Conservation (phyloP, 331 rosid species). For the Quercus phellos region DNA sequence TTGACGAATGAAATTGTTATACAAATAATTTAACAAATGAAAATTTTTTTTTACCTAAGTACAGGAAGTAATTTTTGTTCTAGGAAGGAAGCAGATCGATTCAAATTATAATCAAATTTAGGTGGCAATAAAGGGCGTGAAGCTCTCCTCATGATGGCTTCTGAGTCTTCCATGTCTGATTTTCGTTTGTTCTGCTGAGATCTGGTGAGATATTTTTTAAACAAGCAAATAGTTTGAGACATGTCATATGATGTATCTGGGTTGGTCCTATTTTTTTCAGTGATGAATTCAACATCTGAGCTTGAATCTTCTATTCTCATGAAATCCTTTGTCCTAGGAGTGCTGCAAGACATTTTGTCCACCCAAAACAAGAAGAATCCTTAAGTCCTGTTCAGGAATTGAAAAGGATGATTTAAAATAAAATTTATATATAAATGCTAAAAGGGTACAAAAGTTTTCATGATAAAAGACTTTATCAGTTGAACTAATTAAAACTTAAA, state of each 20-base stretch:
- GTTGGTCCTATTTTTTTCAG: neutral
- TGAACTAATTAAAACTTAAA: too few relatives aligned
- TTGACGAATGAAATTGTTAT: too few relatives aligned
- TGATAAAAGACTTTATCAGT: too few relatives aligned
- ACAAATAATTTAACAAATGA: too few relatives aligned
- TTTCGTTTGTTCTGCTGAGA: neutral
- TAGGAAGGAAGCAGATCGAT: constrained; percentile 3
- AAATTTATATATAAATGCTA: too few relatives aligned
- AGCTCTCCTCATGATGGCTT: neutral
- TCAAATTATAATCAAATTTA: neutral
- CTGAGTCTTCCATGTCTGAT: constrained; percentile 8
- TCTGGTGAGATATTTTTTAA: constrained; percentile 27
- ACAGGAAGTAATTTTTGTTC: constrained; percentile 14
- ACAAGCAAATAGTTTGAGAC: constrained; percentile 26
- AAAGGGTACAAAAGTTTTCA: too few relatives aligned
- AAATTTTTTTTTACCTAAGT: neutral
- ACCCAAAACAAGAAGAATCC: neutral
- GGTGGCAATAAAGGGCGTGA: neutral
- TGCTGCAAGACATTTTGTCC: neutral
- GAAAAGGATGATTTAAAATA: neutral
- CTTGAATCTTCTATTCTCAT: neutral
- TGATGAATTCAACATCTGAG: neutral
- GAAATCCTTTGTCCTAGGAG: neutral
- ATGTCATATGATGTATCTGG: neutral
- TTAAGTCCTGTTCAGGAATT: neutral